Percentiles rank a stretch among this genome's conserved stretches.
Evolutionary conservation across 495 filamentous ascomycete species (phyloP).

Genomic region (Echria macrotheca): DNA sequence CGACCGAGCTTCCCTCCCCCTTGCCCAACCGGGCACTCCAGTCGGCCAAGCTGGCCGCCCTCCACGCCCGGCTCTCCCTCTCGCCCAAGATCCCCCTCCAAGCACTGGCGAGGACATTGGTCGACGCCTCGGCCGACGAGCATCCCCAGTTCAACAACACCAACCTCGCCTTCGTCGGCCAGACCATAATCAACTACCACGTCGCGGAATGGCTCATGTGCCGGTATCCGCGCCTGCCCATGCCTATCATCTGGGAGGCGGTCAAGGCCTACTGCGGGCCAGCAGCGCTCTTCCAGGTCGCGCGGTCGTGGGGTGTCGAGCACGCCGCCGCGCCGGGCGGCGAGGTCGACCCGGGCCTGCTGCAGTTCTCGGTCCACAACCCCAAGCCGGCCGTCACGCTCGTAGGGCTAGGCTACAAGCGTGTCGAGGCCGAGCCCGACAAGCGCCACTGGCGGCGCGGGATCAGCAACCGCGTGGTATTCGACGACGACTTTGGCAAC

Average conservation of each 20-base stretch:
- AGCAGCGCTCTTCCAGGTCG: constrained; percentile 61
- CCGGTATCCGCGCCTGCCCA: constrained; percentile 83
- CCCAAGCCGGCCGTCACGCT: constrained; percentile 52
- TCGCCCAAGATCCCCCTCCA: constrained; percentile 75
- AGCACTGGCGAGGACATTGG: constrained; percentile 77
- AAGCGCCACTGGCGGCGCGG: constrained; percentile 59
- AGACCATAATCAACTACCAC: constrained; percentile 78
- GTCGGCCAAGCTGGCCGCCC: constrained; percentile 88
- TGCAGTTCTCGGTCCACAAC: constrained; percentile 61
- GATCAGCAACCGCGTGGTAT: constrained; percentile 63
- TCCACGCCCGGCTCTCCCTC: constrained; percentile 86
- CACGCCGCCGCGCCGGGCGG: constrained; percentile 72
- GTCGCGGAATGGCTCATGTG: constrained; percentile 79
- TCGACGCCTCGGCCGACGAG: constrained; percentile 76
- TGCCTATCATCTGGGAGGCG: constrained; percentile 73
- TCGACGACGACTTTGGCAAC: constrained; percentile 78
- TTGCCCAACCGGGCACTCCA: constrained; percentile 57
- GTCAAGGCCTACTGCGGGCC: constrained; percentile 76
- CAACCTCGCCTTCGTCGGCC: constrained; percentile 74
- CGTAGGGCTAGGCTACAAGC: constrained; percentile 34
- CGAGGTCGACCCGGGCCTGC: constrained; percentile 88
- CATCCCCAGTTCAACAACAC: constrained; percentile 52
- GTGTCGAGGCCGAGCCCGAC: constrained; percentile 31
- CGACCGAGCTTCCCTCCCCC: constrained; percentile 54
- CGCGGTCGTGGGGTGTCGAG: constrained; percentile 87